Evolutionary conservation across 2,329 filamentous ascomycete species (phyloP), one percentile per base, ranked within the genome.

Genomic region (Trichoderma brevicompactum): DNA sequence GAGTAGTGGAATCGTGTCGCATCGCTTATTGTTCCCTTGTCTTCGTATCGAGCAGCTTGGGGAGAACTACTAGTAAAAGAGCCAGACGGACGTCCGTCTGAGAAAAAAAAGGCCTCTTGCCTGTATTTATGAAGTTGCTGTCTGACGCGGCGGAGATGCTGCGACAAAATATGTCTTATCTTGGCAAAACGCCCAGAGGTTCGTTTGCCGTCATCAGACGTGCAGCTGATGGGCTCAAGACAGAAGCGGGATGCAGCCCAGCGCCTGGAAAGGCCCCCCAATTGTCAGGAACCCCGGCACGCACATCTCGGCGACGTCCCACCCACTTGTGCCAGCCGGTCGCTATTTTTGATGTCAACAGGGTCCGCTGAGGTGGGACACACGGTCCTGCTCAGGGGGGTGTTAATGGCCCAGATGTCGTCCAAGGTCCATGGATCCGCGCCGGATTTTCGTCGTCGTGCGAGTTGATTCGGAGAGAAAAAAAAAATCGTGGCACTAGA

Each of bases 311-410:
- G 53, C 32, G 62, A 19, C 53, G 53, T 36, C 23, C 62, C 55
- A 61, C 56, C 40, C 41, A 38, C 28, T 40, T 55, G 64, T 46
- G 64, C 62, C 52, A 55, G 62, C 34, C 62, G 43, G 62, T 54
- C 64, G 56, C 64, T 65, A 65, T 65, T 65, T 65, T 65, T 61
- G 56, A 61, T 58, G 64, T 61, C 49, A 43, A 60, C 19, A 62
- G 41, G 64, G 56, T 61, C 64, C 43, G 64, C 56, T 54, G n/a
- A 28, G 63, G 63, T 65, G 63, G 63, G 34, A 54, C 55, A 65
- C 55, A 48, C 38, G 48, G 63, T 60, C 54, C 63, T 60, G 40
- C 10, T 59, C 54, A 59, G 55, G 63, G 63, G 55, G 40, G 63
- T 44, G 54, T 36, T 41, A 59, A 58, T 65, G 63, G 63, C 28